These are phyloP conservation scores for Coemansia sp. DNA, from an alignment of 192 early-diverging fungal species.

Conservation along the genomic window DNA sequence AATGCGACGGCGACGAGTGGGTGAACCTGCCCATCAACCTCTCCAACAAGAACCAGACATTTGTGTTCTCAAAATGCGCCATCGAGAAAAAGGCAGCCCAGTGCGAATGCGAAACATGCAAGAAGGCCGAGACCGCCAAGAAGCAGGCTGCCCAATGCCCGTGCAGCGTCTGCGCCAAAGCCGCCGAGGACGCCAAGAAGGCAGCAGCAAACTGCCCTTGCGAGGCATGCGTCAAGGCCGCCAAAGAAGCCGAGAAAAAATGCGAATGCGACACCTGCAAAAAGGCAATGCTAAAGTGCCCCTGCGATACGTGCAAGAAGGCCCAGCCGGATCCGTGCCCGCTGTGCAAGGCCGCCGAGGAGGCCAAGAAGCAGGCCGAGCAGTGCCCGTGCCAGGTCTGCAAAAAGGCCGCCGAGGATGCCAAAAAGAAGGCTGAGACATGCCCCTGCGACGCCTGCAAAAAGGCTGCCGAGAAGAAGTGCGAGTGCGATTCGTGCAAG, in stretches of 20 bases:
- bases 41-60: slow-evolving; percentile 46
- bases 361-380: slow-evolving; percentile 29
- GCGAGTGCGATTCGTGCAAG: slow-evolving; percentile 27
- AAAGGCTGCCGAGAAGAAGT: slow-evolving; percentile 31
- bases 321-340: slow-evolving; percentile 23
- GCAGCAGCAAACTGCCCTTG: slow-evolving; percentile 7
- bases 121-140: slow-evolving; percentile 24
- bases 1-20: slow-evolving; percentile 51
- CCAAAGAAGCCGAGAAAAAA: slow-evolving; percentile 12
- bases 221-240: slow-evolving; percentile 10
- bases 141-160: slow-evolving; percentile 29
- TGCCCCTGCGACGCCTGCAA: slow-evolving; percentile 31
- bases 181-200: slow-evolving; percentile 22
- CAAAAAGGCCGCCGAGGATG: slow-evolving; percentile 31
- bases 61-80: slow-evolving; percentile 40
- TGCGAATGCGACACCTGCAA: slow-evolving; percentile 26
- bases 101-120: slow-evolving; percentile 38
- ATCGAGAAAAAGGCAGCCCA: slow-evolving; percentile 28
- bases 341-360: slow-evolving; percentile 31
- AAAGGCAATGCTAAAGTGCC: slow-evolving; percentile 25
- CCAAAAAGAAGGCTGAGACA: slow-evolving; percentile 35
- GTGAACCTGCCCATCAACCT: slow-evolving; percentile 52
- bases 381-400: slow-evolving; percentile 35
- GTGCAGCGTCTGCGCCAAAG: slow-evolving; percentile 24
- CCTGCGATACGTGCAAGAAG: slow-evolving; percentile 24